Evolutionary conservation across 2,329 filamentous ascomycete genomes (phyloP), one percentile per base, ranked within the genome.

Genomic region (Beauveria brongniartii): DNA sequence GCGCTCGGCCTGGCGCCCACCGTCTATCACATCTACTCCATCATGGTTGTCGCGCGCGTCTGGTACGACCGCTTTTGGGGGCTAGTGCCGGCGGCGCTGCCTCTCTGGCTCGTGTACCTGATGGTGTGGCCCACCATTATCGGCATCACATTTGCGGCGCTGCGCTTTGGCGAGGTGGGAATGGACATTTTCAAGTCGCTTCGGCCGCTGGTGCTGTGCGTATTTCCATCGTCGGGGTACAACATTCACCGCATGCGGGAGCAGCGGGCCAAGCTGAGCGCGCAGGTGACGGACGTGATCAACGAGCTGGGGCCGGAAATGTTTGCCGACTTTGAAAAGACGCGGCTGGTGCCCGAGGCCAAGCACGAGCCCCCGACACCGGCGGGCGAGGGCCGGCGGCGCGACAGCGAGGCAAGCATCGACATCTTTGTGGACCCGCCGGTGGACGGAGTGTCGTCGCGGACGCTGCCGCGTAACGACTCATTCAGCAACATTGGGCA

Each of bases 141-240:
- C 6, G 83, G 86, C 26, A 89, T 97, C 67, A 97, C 92, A 0
- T 97, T 96, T 73, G 92, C 92, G 5, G 91, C 94, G 7, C 85
- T 99, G 57, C 88, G 94, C 12, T 96, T 97, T 66, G 94, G 94
- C 52, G 94, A 99, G 76, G 88, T 96, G n/a, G 94, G 93, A 57
- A 97, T 99, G 92, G 94, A 99, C 71, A 97, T 99, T 61, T 79
- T 94, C 77, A 99, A 97, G 75, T 97, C 93, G 0, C 82, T 99
- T 18, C 85, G 91, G 10, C 94, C 94, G 6, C 83, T 99, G 10
- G 79, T 96, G 51, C 80, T 97, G 40, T 94, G 90, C 65, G 82
- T 97, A 69, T 89, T 89, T 68, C 94, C 94, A 1, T 86, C 86
- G 5, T 93, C 90, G 1, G 88, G 86, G 72, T 96, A 92, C 76